phyloP scores from a whole-genome alignment of 164 flowering plant genomes.

The Annona cherimola region DNA sequence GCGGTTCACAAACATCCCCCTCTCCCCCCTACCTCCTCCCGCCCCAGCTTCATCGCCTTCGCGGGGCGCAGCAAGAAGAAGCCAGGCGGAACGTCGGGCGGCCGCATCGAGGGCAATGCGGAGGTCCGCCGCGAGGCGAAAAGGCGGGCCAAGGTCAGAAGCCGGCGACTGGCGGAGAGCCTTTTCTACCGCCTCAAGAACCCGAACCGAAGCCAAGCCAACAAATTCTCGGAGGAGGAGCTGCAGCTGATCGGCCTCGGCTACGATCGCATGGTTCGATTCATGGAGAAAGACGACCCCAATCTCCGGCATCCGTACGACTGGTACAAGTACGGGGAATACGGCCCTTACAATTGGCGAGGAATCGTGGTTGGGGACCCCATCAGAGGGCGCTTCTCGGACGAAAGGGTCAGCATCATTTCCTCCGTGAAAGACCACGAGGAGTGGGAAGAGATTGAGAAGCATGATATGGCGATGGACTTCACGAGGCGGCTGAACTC shows the following conservation, averaged over 20 bases:
- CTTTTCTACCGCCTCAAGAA: conserved; percentile 75
- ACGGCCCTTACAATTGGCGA: conserved; percentile 90
- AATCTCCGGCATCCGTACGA: conserved; percentile 77
- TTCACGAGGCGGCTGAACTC: conserved; percentile 39
- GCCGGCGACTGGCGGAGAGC: conserved; percentile 56
- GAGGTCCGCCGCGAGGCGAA: conserved; percentile 57
- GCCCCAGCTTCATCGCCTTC: conserved; percentile 15
- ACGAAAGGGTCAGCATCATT: conserved; percentile 60
- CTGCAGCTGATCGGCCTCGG: conserved; percentile 83
- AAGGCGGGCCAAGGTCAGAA: conserved; percentile 45
- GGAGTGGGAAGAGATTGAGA: conserved; percentile 92
- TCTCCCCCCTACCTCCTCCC: conserved; percentile 13
- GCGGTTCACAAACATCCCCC: conserved; percentile 10
- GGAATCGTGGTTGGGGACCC: conserved; percentile 90
- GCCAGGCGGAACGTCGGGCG: conserved; percentile 44
- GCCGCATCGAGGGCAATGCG: conserved; percentile 59
- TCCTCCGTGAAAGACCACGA: conserved; percentile 65
- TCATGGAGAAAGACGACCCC: conserved; percentile 90
- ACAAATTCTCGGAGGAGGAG: conserved; percentile 72
- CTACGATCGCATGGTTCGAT: conserved; percentile 83
- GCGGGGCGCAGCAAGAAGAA: conserved; percentile 85
- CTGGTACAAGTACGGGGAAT: conserved; percentile 95
- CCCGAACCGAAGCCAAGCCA: conserved; percentile 58
- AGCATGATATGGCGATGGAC: conserved; percentile 61
- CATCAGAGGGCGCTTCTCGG: conserved; percentile 58